Percentiles rank a stretch among this genome's conserved stretches.
phyloP scores from a whole-genome alignment of 805 yeast species.

The Ogataea dorogensis region DNA sequence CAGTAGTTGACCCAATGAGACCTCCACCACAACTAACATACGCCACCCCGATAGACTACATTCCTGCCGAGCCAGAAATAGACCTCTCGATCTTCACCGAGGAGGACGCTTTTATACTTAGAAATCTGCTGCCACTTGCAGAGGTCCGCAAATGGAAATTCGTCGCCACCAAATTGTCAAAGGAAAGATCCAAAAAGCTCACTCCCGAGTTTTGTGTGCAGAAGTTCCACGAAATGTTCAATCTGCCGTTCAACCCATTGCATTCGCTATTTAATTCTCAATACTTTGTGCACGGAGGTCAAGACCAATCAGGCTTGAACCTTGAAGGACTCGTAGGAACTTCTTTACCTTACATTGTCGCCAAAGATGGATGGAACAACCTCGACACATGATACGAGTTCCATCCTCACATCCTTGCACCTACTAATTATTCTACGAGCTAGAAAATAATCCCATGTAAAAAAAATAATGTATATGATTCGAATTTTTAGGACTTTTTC shows the following conservation, averaged over 20 bases:
- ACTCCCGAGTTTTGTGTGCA: constrained; percentile 31
- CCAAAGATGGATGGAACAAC: constrained; percentile 33
- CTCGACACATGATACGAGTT: constrained; percentile 19
- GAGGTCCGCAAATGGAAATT: constrained; percentile 37
- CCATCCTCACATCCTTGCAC: constrained; percentile 1
- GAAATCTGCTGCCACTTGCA: constrained; percentile 30
- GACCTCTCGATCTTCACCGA: constrained; percentile 30
- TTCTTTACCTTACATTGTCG: constrained; percentile 32
- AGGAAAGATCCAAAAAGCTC: constrained; percentile 31
- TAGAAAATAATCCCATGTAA: too few relatives aligned
- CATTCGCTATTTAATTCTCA: constrained; percentile 26
- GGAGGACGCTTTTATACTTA: constrained; percentile 30
- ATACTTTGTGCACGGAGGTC: constrained; percentile 17
- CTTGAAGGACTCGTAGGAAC: constrained; percentile 35
- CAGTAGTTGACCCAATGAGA: too few relatives aligned
- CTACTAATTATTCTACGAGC: neutral
- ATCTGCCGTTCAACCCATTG: constrained; percentile 30
- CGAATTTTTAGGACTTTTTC: constrained; percentile 16
- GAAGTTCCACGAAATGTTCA: constrained; percentile 34
- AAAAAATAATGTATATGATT: neutral
- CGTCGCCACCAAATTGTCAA: constrained; percentile 32
- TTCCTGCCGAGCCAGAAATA: constrained; percentile 26
- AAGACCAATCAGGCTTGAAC: constrained; percentile 15
- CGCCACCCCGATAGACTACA: constrained; percentile 18
- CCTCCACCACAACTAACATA: too few relatives aligned